Base-by-base conservation (phyloP, 2,329 filamentous ascomycete genomes). In the Ambrosiella cleistominuta region DNA sequence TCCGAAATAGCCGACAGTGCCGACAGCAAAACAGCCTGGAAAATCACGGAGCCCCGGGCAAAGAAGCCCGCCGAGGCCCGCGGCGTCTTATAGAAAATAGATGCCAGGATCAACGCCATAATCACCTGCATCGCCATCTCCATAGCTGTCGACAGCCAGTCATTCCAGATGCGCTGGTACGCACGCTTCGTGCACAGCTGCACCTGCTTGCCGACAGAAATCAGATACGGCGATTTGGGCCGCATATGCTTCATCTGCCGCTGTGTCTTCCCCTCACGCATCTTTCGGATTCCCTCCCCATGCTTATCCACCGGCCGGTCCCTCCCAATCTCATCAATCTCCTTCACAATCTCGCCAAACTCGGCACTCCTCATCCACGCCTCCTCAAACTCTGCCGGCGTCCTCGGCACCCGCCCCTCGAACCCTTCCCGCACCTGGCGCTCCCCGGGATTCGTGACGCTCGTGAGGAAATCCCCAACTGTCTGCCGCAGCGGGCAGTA, bases 401-500 rank as follows among this genome's bases (percentile, higher is more conserved):
- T 87, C 2, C 82, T 75, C 0, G 85, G 85, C 0, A 83, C 79
- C 53, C 71, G 72, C 58, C 72, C 68, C 63, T 86, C 81, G 68
- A 77, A 82, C 0, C 83, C 83, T 6, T 73, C 64, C 1, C 73
- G 72, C 0, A 76, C 68, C 51, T 70, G 69, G 37, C 83, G 75
- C 67, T 86, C 83, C 0, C 70, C 66, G 0, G 81, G 80, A 63
- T 82, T 83, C 0, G 83, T 86, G 35, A 87, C 71, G 0, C 80
- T 81, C 0, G 83, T 87, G 9, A 87, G 70, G 64, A 87, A 87
- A 64, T 87, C 84, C 1, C 76, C 80, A 0, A 79, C 83, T 0
- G 82, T 86, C 65, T 86, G 82, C 2, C 84, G 75, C 2, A 74
- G 68, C 0, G 82, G 82, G 63, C 83, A 87, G 39, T 76, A 66